Evolutionary conservation across 352 stramenopile genomes (phyloP), one percentile per base, ranked within the genome.

Genomic region (Pythium guiyangense): DNA sequence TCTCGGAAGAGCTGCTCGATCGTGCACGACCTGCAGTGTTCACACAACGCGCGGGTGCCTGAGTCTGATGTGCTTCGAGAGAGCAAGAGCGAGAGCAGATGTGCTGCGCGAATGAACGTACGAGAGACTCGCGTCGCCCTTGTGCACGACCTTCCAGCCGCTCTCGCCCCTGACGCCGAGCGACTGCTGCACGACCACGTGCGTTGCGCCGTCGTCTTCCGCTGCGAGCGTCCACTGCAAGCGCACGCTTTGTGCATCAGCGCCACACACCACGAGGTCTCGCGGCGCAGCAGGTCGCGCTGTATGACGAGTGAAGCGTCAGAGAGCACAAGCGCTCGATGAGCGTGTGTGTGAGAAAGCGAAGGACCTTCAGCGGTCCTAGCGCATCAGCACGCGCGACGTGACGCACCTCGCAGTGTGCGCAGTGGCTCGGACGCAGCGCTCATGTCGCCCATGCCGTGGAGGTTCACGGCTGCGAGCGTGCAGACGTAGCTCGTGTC

Each of bases 391-490:
- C 31, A 37, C 10, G 31, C 10, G 31, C 31, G 31, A 37, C 31
- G 3, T 12, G 9, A 34, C 39, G 2, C 40, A 83, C 74, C 65
- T 67, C 20, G 63, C 29, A 55, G 54, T 0, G 77, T 86, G 44
- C 40, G 71, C 3, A 59, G 59, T 9, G 63, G 46, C 15, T 69
- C 37, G 6, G 71, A 85, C 2, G 54, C 44, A 2, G 49, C 22
- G 29, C 77, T 81, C 53, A 83, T 84, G 9, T 74, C 64, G 51
- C 80, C 83, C 49, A 80, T 66, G 3, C 80, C 80, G 43, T 85
- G 70, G 37, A 91, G 40, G 29, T 73, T 88, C 39, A 85, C 68
- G 1, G 80, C 76, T 18, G 72, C 75, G 4, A 91, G 62, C 40
- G 75, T 55, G 17, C 69, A 59, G 15, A 44, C 47, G 60, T 88